These are phyloP conservation scores for Diaporthe amygdali DNA, from an alignment of 2,329 filamentous ascomycete genomes.

Conservation along the genomic window DNA sequence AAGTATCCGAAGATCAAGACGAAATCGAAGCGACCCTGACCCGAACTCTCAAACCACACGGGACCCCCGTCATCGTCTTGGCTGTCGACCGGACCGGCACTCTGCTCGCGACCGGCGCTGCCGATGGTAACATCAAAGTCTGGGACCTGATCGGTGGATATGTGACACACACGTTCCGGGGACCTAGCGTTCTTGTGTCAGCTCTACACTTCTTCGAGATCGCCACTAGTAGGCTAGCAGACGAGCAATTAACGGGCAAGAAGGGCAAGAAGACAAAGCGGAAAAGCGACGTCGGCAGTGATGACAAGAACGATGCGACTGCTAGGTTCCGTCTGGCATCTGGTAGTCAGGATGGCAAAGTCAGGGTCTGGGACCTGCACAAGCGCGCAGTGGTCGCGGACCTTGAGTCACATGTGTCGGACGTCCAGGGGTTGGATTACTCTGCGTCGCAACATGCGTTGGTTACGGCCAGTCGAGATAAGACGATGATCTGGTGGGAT, in stretches of 20 bases:
- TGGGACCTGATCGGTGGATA: constrained; percentile 94
- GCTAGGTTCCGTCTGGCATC: constrained; percentile 81
- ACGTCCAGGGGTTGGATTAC: constrained; percentile 88
- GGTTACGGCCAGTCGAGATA: constrained; percentile 87
- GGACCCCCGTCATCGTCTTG: constrained; percentile 85
- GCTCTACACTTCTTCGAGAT: constrained; percentile 91
- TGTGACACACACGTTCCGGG: constrained; percentile 93
- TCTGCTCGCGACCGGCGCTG: constrained; percentile 87
- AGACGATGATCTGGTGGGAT: constrained; percentile 94
- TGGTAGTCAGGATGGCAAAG: constrained; percentile 91
- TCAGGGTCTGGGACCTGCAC: constrained; percentile 90
- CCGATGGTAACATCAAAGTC: constrained; percentile 92
- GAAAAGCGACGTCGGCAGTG: constrained; percentile 49
- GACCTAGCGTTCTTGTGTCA: constrained; percentile 89
- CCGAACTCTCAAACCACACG: constrained; percentile 86
- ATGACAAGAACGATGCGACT: constrained; percentile 46
- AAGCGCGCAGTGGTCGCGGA: constrained; percentile 79
- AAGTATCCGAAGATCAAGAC: constrained; percentile 59
- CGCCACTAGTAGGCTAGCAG: constrained; percentile 47
- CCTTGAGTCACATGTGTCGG: constrained; percentile 91
- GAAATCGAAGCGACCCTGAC: constrained; percentile 70
- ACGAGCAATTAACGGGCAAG: constrained; percentile 48
- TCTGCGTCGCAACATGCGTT: constrained; percentile 75
- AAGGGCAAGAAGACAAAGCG: constrained; percentile 44
- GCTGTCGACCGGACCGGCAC: constrained; percentile 88